phyloP scores from a whole-genome alignment of 768 basidiomycete genomes.

The Mycena leptocephala region DNA sequence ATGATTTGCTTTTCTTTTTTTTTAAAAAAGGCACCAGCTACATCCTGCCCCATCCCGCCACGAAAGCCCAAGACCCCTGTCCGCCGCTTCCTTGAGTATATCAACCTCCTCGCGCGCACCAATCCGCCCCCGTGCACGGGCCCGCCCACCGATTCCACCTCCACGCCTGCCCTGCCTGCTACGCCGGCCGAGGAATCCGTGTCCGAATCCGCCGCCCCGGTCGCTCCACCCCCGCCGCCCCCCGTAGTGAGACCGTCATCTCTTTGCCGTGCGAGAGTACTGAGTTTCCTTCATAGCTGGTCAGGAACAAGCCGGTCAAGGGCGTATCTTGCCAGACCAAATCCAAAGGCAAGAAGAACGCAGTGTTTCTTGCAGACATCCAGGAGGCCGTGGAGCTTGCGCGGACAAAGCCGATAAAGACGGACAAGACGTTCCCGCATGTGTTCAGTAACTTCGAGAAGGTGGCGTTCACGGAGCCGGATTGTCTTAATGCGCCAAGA shows the following conservation, averaged over 20 bases:
- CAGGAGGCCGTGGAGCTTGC: background rate
- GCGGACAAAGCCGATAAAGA: background rate
- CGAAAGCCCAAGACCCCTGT: background rate
- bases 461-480: background rate
- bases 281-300: no score
- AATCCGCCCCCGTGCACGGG: background rate
- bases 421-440: background rate
- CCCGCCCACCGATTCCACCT: background rate
- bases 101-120: background rate
- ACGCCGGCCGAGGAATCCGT: background rate
- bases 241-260: no score
- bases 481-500: background rate
- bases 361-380: background rate
- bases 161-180: background rate
- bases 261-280: no score
- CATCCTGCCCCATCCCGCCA: background rate
- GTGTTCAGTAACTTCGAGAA: background rate
- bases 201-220: background rate
- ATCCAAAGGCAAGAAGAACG: no score
- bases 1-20: no score
- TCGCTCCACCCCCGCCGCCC: no score
- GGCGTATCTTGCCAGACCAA: no score
- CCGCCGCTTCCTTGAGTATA: background rate
- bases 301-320: no score
- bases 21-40: background rate